Base-by-base conservation (phyloP, 352 stramenopile species). In the Pythium myriotylum region DNA sequence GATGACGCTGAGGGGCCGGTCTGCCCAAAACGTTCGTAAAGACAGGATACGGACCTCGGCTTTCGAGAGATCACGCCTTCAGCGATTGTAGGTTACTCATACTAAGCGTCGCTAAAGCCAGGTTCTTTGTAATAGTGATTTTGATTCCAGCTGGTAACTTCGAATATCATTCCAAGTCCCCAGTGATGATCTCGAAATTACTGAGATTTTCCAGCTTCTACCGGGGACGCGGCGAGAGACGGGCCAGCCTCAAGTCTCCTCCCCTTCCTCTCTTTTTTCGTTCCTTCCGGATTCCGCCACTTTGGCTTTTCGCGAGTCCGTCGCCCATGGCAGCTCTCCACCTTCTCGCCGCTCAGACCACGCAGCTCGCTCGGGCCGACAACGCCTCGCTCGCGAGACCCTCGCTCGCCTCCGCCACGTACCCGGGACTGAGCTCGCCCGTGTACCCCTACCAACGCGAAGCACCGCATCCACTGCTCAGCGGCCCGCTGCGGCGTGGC, bases 401-500 rank as follows among this genome's bases (percentile, higher is more conserved):
- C 45, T 7, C 40, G 24, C 17, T 40, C 53, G 3, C 24, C 53
- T 32, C 48, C 2, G 27, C 48, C 5, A 49, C 51, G 23, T 59
- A 54, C 23, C 29, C 43, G 14, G 27, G 45, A 19, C 32, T 37
- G 19, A 50, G 54, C 32, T 4, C 22, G 7, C 55, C 55, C 8
- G 55, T 50, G 32, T 65, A 59, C 50, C 58, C 58, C 26, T 65
- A 65, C 32, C n/a, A 54, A 10, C 50, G 59, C 22, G 56, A 64
- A 27, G 42, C 40, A 14, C 32, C 42, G 24, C 61, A 62, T 40
- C 53, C 46, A 22, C 46, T 70, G 32, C 26, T 67, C 2, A 61
- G 35, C 35, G 60, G 60, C 1, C 17, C 74, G n/a, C 52, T 88
- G 23, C 77, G 83, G 0, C 81, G 81, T 26, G 83, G 81, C 61